Evolutionary conservation across 2,329 filamentous ascomycete genomes (phyloP).

Genomic region (Sphaerostilbella broomeana): DNA sequence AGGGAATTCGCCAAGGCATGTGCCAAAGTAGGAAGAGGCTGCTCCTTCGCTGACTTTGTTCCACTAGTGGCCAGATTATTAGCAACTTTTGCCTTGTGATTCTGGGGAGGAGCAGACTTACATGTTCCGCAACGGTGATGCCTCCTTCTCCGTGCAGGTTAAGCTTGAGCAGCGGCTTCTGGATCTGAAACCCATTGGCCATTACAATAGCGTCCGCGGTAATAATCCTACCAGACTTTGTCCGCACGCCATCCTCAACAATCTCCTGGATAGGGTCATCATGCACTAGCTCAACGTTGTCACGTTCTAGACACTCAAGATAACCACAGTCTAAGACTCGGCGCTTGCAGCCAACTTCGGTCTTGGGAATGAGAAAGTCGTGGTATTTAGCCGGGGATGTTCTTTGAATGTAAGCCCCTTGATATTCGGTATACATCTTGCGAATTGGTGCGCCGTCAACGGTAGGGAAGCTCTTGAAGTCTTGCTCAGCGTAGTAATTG

Average conservation of each 20-base stretch:
- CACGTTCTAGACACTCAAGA: slow-evolving; percentile 21
- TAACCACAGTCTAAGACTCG: slow-evolving; percentile 30
- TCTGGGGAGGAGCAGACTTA: slow-evolving; percentile 22
- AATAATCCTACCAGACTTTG: slow-evolving; percentile 17
- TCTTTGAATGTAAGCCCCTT: slow-evolving; percentile 22
- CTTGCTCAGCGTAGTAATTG: slow-evolving; percentile 18
- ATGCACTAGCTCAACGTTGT: slow-evolving; percentile 26
- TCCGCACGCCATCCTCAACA: slow-evolving; percentile 14
- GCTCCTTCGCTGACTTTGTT: slow-evolving; percentile 18
- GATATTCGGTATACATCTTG: slow-evolving; percentile 13
- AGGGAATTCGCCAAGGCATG: slow-evolving; percentile 39
- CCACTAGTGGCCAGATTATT: slow-evolving; percentile 22
- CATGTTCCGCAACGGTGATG: slow-evolving; percentile 32
- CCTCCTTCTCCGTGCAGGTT: slow-evolving; percentile 38
- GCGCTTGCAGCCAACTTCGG: slow-evolving; percentile 30
- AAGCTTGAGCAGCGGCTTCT: slow-evolving; percentile 40
- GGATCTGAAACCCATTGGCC: slow-evolving; percentile 43
- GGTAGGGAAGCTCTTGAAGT: slow-evolving; percentile 20
- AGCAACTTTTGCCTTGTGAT: not conserved
- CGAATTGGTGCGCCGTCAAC: slow-evolving; percentile 14
- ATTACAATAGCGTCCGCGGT: slow-evolving; percentile 34
- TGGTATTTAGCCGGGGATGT: slow-evolving; percentile 23
- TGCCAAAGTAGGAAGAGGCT: slow-evolving; percentile 41
- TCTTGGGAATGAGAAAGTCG: slow-evolving; percentile 25
- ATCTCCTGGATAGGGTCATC: slow-evolving; percentile 16